phyloP scores from a whole-genome alignment of 148 eudicot species.

The Chenopodium formosanum region DNA sequence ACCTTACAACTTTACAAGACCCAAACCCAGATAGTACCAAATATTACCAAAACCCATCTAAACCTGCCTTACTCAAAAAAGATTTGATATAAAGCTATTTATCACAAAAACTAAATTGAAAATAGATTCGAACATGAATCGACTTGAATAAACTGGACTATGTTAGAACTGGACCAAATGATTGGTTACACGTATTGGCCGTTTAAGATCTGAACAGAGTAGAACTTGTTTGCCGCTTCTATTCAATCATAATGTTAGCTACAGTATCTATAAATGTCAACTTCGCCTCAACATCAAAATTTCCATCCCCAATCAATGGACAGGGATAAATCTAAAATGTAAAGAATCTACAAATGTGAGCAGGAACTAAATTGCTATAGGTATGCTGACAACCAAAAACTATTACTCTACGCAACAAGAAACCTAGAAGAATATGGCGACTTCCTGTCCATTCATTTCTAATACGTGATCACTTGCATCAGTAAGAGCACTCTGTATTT shows the following conservation, averaged over 20 bases:
- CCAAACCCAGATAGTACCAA: background rate
- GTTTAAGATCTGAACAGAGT: background rate
- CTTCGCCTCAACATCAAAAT: constrained; percentile 26
- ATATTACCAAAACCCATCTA: background rate
- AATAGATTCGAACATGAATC: background rate
- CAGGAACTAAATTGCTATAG: background rate
- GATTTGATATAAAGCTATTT: background rate
- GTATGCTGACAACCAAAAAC: constrained; percentile 5
- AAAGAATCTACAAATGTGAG: background rate
- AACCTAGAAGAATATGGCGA: constrained; percentile 53
- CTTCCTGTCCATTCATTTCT: constrained; percentile 89
- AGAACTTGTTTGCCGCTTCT: background rate
- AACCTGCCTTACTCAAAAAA: background rate
- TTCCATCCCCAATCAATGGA: constrained; percentile 14
- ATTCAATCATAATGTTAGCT: background rate
- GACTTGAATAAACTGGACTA: background rate
- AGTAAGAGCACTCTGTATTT: constrained; percentile 73
- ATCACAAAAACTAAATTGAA: background rate
- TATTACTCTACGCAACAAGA: background rate
- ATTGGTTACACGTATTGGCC: background rate
- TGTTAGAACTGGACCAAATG: background rate
- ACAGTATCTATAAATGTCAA: constrained; percentile 12
- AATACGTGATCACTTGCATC: constrained; percentile 93
- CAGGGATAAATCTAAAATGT: constrained; percentile 1
- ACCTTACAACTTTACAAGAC: background rate